Percentiles rank a stretch among this genome's conserved stretches.
Conservation (phyloP, 1,139 yeast species). For the Ogataea hybrid region DNA sequence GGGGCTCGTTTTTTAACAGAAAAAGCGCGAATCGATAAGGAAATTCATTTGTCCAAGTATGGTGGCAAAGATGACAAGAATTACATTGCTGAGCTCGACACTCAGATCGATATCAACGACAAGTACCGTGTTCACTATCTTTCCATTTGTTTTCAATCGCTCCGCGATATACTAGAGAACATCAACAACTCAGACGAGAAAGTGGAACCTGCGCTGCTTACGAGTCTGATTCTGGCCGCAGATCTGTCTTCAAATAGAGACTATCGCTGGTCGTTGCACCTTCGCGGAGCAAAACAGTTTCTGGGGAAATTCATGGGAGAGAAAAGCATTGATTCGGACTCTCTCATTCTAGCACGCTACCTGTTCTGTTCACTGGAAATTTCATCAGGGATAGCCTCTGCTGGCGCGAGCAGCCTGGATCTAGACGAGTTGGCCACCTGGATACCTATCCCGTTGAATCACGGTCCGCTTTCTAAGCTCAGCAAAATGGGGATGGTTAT, state of each 20-base stretch:
- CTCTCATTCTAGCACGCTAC: conserved; percentile 47
- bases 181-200: conserved; percentile 38
- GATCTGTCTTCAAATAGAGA: conserved; percentile 48
- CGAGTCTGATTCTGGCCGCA: conserved; percentile 53
- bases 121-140: conserved; percentile 47
- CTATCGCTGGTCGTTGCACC: conserved; percentile 59
- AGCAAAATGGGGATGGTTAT: conserved; percentile 20
- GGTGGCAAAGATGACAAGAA: conserved; percentile 5
- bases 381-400: conserved; percentile 50
- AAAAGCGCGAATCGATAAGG: conserved; percentile 23
- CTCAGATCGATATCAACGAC: conserved; percentile 37
- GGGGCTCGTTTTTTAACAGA: conserved; percentile 45
- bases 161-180: conserved; percentile 37
- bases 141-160: conserved; percentile 48
- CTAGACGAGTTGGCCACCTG: conserved; percentile 45
- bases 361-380: conserved; percentile 58
- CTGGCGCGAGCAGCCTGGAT: conserved; percentile 47
- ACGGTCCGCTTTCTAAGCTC: conserved; percentile 20
- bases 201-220: conserved; percentile 53
- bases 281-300: conserved; percentile 61
- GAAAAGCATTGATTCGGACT: conserved; percentile 21
- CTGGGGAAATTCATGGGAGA: conserved; percentile 40
- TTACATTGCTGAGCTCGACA: conserved; percentile 28
- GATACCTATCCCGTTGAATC: conserved; percentile 26
- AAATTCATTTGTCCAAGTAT: conserved; percentile 4